These are phyloP conservation scores for Scutellaria galericulata DNA, from an alignment of 257 asterid genomes.

Conservation along the genomic window DNA sequence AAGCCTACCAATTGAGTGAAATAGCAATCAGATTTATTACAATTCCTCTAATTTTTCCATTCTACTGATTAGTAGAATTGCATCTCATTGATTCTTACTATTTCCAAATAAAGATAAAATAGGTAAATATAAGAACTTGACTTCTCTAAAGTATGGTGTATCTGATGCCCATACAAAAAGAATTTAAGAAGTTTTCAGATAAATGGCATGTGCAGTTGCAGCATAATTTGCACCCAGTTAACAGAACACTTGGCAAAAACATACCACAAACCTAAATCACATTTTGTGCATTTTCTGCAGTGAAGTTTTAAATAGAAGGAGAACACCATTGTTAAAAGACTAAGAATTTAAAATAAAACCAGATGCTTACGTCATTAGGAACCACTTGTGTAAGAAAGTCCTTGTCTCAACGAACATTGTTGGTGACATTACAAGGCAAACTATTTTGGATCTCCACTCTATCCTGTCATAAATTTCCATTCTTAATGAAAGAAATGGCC, in stretches of 20 bases:
- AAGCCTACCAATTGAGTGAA: constrained; percentile 50
- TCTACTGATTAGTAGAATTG: constrained; percentile 4
- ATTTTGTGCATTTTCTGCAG: background rate
- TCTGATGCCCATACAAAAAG: background rate
- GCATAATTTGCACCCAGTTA: constrained; percentile 5
- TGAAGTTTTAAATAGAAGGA: constrained; percentile 15
- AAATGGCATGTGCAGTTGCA: background rate
- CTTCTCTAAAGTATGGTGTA: background rate
- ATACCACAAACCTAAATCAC: constrained; percentile 14
- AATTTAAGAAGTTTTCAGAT: background rate
- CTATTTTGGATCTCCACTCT: constrained; percentile 67
- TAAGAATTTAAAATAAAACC: constrained; percentile 18
- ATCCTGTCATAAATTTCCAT: constrained; percentile 57
- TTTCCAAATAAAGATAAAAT: background rate
- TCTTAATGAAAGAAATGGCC: constrained; percentile 62
- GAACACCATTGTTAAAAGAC: background rate
- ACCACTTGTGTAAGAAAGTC: constrained; percentile 75
- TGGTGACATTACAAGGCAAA: constrained; percentile 71
- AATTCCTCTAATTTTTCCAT: constrained; percentile 15
- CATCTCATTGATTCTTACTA: constrained; percentile 1
- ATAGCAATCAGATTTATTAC: constrained; percentile 34
- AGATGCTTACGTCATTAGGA: constrained; percentile 63
- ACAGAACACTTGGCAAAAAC: background rate
- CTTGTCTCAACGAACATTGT: constrained; percentile 68
- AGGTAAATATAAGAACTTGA: background rate